A percentile compares a stretch with the other conserved stretches of the same genome.
phyloP scores from a whole-genome alignment of 257 asterid genomes.

The Gentiana dahurica region DNA sequence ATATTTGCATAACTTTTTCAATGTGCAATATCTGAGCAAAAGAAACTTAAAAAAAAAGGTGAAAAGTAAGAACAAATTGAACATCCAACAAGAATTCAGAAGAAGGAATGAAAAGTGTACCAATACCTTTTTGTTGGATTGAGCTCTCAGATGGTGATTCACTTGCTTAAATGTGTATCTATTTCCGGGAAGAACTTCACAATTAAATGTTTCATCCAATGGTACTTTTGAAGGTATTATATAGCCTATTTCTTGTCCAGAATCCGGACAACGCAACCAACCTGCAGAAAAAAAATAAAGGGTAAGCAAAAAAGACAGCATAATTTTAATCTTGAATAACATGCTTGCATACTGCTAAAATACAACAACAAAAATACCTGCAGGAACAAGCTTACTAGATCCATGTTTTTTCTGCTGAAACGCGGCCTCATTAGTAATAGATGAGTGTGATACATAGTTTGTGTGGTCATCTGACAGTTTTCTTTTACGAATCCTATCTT shows the following conservation, averaged over 20 bases:
- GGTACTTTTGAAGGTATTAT: slow-evolving; percentile 97
- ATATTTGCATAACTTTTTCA: no score
- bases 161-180: slow-evolving; percentile 92
- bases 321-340: no score
- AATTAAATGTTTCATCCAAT: slow-evolving; percentile 73
- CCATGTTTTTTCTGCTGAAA: slow-evolving; percentile 54
- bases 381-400: slow-evolving; percentile 53
- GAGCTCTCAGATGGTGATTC: slow-evolving; percentile 65
- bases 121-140: slow-evolving; percentile 47
- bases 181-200: slow-evolving; percentile 62
- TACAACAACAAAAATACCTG: slow-evolving; percentile 33
- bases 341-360: no score
- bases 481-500: slow-evolving; percentile 65
- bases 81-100: no score
- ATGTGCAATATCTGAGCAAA: no score
- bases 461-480: slow-evolving; percentile 61
- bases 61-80: no score
- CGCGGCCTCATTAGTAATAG: slow-evolving; percentile 33
- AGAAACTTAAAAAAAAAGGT: no score
- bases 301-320: no score
- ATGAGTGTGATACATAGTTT: slow-evolving; percentile 42
- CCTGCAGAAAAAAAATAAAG: slow-evolving; percentile 25
- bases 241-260: slow-evolving; percentile 62
- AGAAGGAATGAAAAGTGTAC: not conserved
- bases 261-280: slow-evolving; percentile 88